Evolutionary conservation across 1,284 basidiomycete genomes (phyloP).

Genomic region (Butyriboletus appendiculatus): DNA sequence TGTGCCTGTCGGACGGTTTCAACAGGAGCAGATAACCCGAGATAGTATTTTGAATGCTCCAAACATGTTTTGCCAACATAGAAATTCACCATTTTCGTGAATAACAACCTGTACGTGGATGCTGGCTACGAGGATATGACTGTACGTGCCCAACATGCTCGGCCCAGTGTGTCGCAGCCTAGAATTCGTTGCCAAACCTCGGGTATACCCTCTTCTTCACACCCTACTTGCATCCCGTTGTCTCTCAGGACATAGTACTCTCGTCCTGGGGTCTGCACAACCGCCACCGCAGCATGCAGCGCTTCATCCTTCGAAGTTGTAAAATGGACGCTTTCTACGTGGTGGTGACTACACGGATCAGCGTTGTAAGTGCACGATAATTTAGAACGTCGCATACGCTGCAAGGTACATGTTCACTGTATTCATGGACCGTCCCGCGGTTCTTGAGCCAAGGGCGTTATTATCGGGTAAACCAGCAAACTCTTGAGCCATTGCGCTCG

Average conservation of each 20-base stretch:
- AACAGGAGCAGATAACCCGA: too few relatives aligned
- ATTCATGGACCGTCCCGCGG: constrained; percentile 39
- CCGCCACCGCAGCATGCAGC: constrained; percentile 63
- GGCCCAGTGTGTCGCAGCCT: constrained; percentile 41
- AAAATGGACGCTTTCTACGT: constrained; percentile 75
- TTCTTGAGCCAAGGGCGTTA: constrained; percentile 11
- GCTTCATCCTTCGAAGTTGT: constrained; percentile 38
- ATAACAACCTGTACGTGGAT: neutral
- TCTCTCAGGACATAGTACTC: constrained; percentile 69
- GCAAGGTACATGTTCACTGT: constrained; percentile 62
- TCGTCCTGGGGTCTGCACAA: constrained; percentile 63
- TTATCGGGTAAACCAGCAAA: constrained; percentile 50
- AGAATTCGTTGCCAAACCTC: constrained; percentile 60
- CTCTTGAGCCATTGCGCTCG: constrained; percentile 63
- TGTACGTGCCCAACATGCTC: neutral
- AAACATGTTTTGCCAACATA: neutral
- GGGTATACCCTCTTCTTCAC: constrained; percentile 70
- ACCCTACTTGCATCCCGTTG: constrained; percentile 75
- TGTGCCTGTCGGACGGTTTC: too few relatives aligned
- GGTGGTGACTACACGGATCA: constrained; percentile 55
- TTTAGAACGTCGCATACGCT: constrained; percentile 41
- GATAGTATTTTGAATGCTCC: too few relatives aligned
- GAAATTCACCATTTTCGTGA: neutral
- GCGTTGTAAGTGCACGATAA: neutral
- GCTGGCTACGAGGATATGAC: neutral